phyloP scores from a whole-genome alignment of 345 rosid genomes.

The Rhodamnia rubescens region DNA sequence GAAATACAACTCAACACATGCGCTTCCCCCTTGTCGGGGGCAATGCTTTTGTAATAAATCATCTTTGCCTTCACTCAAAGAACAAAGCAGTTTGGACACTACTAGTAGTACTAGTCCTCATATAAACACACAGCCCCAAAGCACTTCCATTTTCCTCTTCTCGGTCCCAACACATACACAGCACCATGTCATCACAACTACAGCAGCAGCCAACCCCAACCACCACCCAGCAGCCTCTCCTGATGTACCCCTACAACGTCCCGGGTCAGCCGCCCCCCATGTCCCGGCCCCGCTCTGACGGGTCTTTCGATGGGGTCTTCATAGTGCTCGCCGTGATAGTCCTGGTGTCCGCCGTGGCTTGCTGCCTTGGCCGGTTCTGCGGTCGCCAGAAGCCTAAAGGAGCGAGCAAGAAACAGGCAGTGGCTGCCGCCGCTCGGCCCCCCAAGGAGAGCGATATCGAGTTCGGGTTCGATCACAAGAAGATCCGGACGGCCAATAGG shows the following conservation, averaged over 20 bases:
- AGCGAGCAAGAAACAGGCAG: background rate
- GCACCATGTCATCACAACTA: constrained; percentile 9
- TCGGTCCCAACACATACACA: background rate
- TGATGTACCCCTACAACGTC: constrained; percentile 43
- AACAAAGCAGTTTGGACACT: constrained; percentile 3
- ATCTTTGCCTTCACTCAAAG: constrained; percentile 37
- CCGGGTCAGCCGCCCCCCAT: constrained; percentile 19
- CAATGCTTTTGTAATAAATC: constrained; percentile 3
- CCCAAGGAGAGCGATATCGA: constrained; percentile 15
- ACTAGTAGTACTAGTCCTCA: background rate
- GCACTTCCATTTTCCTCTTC: background rate
- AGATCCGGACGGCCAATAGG: constrained; percentile 6
- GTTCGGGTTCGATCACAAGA: constrained; percentile 31
- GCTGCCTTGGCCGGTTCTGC: constrained; percentile 50
- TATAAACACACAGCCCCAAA: background rate
- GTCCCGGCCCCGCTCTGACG: constrained; percentile 33
- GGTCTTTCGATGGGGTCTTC: constrained; percentile 63
- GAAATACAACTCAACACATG: background rate
- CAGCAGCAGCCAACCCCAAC: constrained; percentile 2
- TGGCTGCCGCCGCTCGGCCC: background rate
- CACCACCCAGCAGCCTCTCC: constrained; percentile 27
- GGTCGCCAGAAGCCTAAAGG: constrained; percentile 9
- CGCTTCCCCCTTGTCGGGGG: constrained; percentile 5
- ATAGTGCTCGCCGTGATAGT: constrained; percentile 48
- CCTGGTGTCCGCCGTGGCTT: constrained; percentile 41